Evolutionary conservation across 1,139 yeast species (phyloP).

Genomic region (Hemisphaericaspora xylanilytica): DNA sequence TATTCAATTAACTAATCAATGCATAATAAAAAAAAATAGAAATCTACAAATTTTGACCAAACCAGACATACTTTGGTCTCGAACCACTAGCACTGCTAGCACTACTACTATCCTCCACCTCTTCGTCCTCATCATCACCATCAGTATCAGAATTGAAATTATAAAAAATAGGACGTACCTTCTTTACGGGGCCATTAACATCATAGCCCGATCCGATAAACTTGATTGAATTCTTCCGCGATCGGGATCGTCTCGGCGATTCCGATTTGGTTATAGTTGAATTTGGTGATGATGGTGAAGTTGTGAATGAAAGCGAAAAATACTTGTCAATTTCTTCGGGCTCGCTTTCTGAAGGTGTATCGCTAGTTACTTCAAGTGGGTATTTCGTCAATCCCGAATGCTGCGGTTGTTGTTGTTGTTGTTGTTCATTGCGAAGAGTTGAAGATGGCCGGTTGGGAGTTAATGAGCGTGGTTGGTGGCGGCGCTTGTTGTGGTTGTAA

Average conservation of each 20-base stretch:
- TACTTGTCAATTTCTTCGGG: constrained; percentile 16
- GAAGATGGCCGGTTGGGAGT: background rate
- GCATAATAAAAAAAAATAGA: background rate
- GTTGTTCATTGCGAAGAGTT: background rate
- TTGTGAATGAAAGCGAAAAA: constrained; percentile 25
- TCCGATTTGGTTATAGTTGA: constrained; percentile 11
- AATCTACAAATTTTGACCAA: constrained; percentile 3
- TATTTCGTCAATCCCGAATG: background rate
- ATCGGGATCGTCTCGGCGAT: constrained; percentile 16
- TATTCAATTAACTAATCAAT: too few relatives aligned
- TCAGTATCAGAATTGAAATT: constrained; percentile 28
- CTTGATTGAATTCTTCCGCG: constrained; percentile 31
- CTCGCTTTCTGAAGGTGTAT: background rate
- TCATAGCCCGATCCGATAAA: constrained; percentile 27
- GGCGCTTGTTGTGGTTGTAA: constrained; percentile 18
- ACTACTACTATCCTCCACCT: constrained; percentile 5
- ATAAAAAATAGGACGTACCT: constrained; percentile 32
- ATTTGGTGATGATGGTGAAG: constrained; percentile 7
- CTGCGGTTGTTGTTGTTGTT: background rate
- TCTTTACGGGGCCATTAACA: constrained; percentile 7
- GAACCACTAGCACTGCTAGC: background rate
- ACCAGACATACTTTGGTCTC: constrained; percentile 3
- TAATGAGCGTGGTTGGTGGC: constrained; percentile 16
- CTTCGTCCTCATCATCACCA: constrained; percentile 15
- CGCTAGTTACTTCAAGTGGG: constrained; percentile 3